Evolutionary conservation across 192 early-diverging fungal genomes (phyloP).

Genomic region (Backusella macrospora): DNA sequence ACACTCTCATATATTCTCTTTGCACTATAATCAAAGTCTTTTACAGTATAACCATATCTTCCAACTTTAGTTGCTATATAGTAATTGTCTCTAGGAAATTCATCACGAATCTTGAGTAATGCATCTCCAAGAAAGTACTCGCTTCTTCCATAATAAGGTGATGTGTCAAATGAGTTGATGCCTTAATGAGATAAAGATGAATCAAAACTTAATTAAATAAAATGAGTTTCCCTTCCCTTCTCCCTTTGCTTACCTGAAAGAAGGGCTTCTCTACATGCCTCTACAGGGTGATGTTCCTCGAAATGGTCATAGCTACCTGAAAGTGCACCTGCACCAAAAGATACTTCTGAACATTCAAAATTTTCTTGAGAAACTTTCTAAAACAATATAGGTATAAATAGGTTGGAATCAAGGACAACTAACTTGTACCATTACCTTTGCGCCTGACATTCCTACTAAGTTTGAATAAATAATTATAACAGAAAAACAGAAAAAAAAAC

Average conservation of each 20-base stretch:
- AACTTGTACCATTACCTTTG: not conserved
- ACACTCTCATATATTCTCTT: conserved; percentile 54
- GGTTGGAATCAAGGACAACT: not conserved
- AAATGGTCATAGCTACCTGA: conserved; percentile 53
- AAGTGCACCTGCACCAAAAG: conserved; percentile 57
- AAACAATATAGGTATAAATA: not conserved
- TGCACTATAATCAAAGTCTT: conserved; percentile 69
- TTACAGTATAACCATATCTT: conserved; percentile 62
- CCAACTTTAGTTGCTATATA: conserved; percentile 74
- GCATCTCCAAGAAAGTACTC: conserved; percentile 69
- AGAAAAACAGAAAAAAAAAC: not conserved
- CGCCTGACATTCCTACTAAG: not conserved
- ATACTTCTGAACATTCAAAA: conserved; percentile 48
- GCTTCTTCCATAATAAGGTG: conserved; percentile 73
- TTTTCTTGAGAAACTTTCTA: conserved; percentile 32
- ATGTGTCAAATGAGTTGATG: conserved; percentile 73
- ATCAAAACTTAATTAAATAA: not conserved
- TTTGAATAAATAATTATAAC: not conserved
- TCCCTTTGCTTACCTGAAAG: conserved; percentile 37
- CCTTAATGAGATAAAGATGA: conserved; percentile 32
- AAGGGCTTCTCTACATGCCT: conserved; percentile 53
- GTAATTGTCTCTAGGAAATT: conserved; percentile 68
- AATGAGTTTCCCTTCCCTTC: no score
- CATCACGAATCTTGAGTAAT: conserved; percentile 44
- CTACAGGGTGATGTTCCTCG: conserved; percentile 46